Percentiles rank a stretch among this genome's conserved stretches.
Evolutionary conservation across 139 green algal genomes (phyloP).

Genomic region (Chlamydomonas sp.): DNA sequence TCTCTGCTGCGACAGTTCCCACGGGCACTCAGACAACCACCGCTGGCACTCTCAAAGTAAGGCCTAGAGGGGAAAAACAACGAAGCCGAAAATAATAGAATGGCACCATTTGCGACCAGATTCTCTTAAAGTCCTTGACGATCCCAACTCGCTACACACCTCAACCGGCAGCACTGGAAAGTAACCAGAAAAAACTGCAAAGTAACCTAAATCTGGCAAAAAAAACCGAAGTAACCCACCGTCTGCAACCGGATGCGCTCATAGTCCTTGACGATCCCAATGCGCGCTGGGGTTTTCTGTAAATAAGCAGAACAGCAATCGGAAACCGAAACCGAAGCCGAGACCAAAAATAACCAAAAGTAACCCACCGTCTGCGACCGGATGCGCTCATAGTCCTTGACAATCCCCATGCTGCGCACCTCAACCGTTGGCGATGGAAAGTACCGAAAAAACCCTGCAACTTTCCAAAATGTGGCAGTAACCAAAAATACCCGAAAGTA

Average conservation of each 20-base stretch:
- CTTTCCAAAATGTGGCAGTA: too few species aligned
- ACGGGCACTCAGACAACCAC: conserved; percentile 91
- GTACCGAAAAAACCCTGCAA: too few species aligned
- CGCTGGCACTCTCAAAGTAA: too few species aligned
- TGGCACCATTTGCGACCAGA: conserved; percentile 62
- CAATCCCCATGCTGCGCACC: conserved; percentile 96
- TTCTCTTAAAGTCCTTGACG: conserved; percentile 85
- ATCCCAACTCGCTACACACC: conserved; percentile 97
- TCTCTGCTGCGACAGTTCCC: conserved; percentile 90
- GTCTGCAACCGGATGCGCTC: conserved; percentile 71
- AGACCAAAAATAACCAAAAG: not conserved
- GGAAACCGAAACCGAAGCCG: too few species aligned
- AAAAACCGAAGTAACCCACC: conserved; percentile 32
- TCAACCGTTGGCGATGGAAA: too few species aligned
- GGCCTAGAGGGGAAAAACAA: too few species aligned
- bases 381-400: conserved; percentile 88
- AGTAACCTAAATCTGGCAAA: too few species aligned
- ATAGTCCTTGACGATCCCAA: conserved; percentile 94
- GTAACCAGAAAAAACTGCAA: too few species aligned
- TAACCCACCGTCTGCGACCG: conserved; percentile 58
- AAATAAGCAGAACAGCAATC: too few species aligned
- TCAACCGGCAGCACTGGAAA: too few species aligned
- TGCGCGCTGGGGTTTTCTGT: too few species aligned
- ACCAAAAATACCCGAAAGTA: not conserved
- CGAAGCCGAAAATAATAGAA: too few species aligned